phyloP scores from a whole-genome alignment of 2,329 filamentous ascomycete species.

The Clonostachys chloroleuca region DNA sequence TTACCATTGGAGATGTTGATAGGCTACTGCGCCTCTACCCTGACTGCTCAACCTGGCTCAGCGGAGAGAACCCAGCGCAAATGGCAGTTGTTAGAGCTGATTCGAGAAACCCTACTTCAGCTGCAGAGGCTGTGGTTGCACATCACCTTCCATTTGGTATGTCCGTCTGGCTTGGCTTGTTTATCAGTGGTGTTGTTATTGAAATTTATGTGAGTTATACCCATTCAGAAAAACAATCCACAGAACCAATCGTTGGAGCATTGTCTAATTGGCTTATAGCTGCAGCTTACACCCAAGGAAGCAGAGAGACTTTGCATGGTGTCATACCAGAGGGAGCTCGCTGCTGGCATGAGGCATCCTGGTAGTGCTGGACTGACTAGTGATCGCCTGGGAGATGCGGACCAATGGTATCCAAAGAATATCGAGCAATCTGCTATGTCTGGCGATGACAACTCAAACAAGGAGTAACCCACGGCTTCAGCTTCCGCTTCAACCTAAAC shows the following conservation, averaged over 20 bases:
- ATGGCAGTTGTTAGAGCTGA: slow-evolving; percentile 6
- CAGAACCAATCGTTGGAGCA: no score
- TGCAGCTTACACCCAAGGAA: slow-evolving; percentile 45
- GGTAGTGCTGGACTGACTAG: slow-evolving; percentile 36
- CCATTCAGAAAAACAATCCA: no score
- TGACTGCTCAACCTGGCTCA: no score
- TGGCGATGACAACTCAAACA: no score
- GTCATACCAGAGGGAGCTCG: slow-evolving; percentile 48
- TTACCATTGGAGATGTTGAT: slow-evolving; percentile 1
- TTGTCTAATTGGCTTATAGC: neutral
- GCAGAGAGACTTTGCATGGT: slow-evolving; percentile 42
- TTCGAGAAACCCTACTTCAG: slow-evolving; percentile 5
- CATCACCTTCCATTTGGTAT: slow-evolving; percentile 43
- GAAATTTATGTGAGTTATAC: slow-evolving; percentile 6
- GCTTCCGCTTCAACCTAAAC: no score
- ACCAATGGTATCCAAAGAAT: neutral
- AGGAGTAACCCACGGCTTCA: no score
- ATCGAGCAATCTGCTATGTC: no score
- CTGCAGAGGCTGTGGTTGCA: slow-evolving; percentile 22
- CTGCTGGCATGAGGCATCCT: slow-evolving; percentile 40
- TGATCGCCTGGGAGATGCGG: slow-evolving; percentile 31
- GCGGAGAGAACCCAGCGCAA: no score
- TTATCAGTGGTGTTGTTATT: slow-evolving; percentile 6
- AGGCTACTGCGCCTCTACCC: neutral
- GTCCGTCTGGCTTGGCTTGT: slow-evolving; percentile 32